Base-by-base conservation (phyloP, 331 rosid species). In the Phaseolus coccineus region DNA sequence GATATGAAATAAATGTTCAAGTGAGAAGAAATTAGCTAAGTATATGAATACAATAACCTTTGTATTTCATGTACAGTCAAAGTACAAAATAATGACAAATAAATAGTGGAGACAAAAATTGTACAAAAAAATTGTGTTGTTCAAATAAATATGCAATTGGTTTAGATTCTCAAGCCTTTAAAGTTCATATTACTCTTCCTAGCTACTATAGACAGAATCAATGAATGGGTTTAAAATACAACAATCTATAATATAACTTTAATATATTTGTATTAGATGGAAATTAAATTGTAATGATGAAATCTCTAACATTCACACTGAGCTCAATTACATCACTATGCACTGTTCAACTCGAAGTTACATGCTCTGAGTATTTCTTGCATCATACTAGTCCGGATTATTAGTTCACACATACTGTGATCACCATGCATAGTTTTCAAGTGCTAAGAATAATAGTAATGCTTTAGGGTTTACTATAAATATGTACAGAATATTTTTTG, bases 401-500 rank as follows among this genome's bases (percentile, higher is more conserved):
- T 19, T 25, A 24, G 51, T 76, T 74, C 6, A 33, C 8, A 16
- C 47, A 19, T 19, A 63, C 69, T 7, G 14, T 33, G 12, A 35
- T 33, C 47, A 35, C 15, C 37, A 39, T 12, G 19, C 63, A 77
- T 57, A 83, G 65, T 73, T 19, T 75, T 82, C 82, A 84, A 79
- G 42, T 64, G 51, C 79, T 74, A 59, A 64, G 69, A 67, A 67
- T 56, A 74, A 76, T 81, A 35, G 40, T 55, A 79, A 80, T 73
- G 62, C 63, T 48, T 64, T 77, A 44, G 48, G 79, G 62, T 72
- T 82, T 87, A 77, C 81, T 80, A 19, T 19, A 19, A 0, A 19
- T 19, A 87, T 92, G 89, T 92, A 90, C 94, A 89, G 80, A 76
- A 76, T 77, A 52, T 64, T 78, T 81, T 50, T 30, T 42, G 44